Evolutionary conservation across 257 asterid species (phyloP), one percentile per base, ranked within the genome.

Genomic region (Schizonepeta tenuifolia): DNA sequence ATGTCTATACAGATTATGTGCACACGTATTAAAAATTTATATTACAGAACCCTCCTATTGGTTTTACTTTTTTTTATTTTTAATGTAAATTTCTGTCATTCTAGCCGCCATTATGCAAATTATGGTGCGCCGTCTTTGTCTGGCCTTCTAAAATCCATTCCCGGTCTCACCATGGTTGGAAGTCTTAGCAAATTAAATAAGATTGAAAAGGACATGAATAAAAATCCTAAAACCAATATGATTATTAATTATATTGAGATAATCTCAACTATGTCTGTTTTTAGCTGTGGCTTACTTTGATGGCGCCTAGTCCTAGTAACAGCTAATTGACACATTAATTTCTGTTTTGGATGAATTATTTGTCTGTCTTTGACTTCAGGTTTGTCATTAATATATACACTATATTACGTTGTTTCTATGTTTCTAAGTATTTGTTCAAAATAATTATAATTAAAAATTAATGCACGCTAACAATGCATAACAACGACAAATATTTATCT

Each of bases 201-300:
- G 7, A 31, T 31, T 31, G 5, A 31, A 31, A 31, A 31, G 36
- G 7, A 31, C 4, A 31, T 31, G 5, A 31, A 5, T 31, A 31
- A 31, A 4, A 31, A 31, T 31, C 36, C 7, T 31, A 31, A 31
- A 31, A 31, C 36, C 36, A 5, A 31, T 31, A 31, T 31, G 6
- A 31, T 31, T 31, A 35, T 33, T 33, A 33, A 31, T 60, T 15
- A 60, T 35, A 57, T 36, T 54, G 41, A 38, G 22, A 68, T 50
- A 50, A 26, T 20, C 12, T 2, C 14, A 38, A 24, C 5, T 12
- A 18, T 15, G 14, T 7, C 17, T 64, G 43, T 59, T 26, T 61
- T 44, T 60, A 46, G 76, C 12, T 60, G n/a, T 71, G 75, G 51
- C 69, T 33, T 9, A 41, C 18, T 28, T 43, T 46, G 40, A 46